Evolutionary conservation across 805 yeast genomes (phyloP).

Genomic region (Monosporozyma unispora): DNA sequence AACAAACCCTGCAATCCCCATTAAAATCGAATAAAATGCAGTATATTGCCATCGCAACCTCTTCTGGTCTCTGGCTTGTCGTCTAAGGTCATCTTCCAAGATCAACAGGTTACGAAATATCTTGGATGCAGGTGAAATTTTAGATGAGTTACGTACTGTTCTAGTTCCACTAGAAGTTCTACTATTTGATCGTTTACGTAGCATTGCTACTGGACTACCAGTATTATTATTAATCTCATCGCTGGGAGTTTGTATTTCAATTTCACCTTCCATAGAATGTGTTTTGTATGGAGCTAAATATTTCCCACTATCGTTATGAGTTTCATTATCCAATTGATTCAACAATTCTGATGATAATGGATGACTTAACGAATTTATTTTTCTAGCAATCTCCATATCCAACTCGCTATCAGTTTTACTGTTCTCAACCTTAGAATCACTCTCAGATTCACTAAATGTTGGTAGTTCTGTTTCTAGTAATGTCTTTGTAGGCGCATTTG

Average conservation of each 20-base stretch:
- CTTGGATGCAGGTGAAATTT: constrained; percentile 50
- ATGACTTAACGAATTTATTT: neutral
- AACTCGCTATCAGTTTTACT: neutral
- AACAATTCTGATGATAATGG: neutral
- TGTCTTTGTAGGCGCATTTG: too few relatives aligned
- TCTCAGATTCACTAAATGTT: neutral
- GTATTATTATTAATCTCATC: neutral
- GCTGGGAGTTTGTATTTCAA: neutral
- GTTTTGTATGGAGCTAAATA: neutral
- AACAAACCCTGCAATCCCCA: constrained; percentile 34
- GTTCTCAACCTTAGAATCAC: neutral
- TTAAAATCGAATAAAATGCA: constrained; percentile 33
- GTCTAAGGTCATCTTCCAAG: constrained; percentile 75
- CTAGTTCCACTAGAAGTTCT: constrained; percentile 18
- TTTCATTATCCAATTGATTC: neutral
- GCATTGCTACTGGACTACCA: neutral
- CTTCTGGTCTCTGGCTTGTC: constrained; percentile 68
- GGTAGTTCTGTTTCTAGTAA: neutral
- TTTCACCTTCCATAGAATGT: neutral
- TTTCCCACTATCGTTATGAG: neutral
- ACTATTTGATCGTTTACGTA: neutral
- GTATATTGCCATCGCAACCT: constrained; percentile 44
- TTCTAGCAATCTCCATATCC: neutral
- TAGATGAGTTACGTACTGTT: constrained; percentile 18
- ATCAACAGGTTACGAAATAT: constrained; percentile 75